Percentiles rank a stretch among this genome's conserved stretches.
Conservation (phyloP, 805 yeast genomes). For the Candida maesae region DNA sequence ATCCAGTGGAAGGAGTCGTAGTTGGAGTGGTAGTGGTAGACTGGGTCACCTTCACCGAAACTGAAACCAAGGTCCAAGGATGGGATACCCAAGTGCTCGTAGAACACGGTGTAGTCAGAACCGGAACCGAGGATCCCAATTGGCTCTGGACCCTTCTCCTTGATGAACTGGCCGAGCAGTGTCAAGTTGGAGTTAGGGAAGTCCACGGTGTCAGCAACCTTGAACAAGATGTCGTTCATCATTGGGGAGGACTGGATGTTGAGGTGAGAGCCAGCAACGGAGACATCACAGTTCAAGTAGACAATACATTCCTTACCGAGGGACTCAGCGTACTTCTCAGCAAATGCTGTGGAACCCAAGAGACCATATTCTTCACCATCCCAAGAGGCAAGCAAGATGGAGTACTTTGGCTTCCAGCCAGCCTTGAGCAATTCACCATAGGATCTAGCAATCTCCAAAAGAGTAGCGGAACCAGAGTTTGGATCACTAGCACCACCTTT, state of each 20-base stretch:
- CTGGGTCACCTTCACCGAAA: conserved; percentile 43
- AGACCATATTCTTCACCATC: conserved; percentile 80
- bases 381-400: conserved; percentile 72
- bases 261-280: conserved; percentile 54
- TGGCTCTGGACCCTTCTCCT: conserved; percentile 24
- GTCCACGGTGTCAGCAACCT: conserved; percentile 40
- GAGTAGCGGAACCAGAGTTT: conserved; percentile 64
- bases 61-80: conserved; percentile 58
- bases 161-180: conserved; percentile 29
- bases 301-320: conserved; percentile 55
- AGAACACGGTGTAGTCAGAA: conserved; percentile 61
- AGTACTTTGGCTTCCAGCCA: conserved; percentile 67
- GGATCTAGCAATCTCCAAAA: conserved; percentile 61
- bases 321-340: conserved; percentile 52
- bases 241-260: conserved; percentile 54
- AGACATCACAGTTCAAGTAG: conserved; percentile 66
- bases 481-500: conserved; percentile 80
- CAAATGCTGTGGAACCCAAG: conserved; percentile 74
- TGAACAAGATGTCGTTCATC: conserved; percentile 43
- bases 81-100: conserved; percentile 57
- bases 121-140: conserved; percentile 61
- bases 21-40: conserved; percentile 74
- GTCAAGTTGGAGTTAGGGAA: conserved; percentile 37
- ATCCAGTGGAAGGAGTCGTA: conserved; percentile 75
- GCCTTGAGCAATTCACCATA: conserved; percentile 44